Base-by-base conservation (phyloP, 805 yeast genomes). In the Candida qinlingensis region DNA sequence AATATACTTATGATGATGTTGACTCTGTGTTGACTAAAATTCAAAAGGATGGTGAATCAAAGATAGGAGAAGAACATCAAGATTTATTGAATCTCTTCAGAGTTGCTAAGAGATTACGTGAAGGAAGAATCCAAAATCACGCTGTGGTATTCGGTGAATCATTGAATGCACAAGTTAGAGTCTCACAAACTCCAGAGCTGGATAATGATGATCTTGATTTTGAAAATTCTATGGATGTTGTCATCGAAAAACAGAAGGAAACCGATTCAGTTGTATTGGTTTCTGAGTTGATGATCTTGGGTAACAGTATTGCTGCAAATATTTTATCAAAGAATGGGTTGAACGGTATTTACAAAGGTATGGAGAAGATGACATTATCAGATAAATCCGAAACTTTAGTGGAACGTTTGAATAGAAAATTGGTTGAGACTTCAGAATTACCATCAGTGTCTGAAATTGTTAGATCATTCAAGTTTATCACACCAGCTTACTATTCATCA, bases 211-310 rank as follows among this genome's bases (percentile, higher is more conserved):
- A 44, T 4, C 44, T 47, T 5, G 40, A 33, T 5, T 47, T 57
- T 1, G 58, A 48, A 13, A 48, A 50, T 7, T 39, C 48, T 9
- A 34, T 45, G 7, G 47, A 49, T n/a, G 51, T 67, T 2, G 39
- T 47, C 2, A 59, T 66, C 39, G 56, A 54, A 25, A 59, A 62
- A 34, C 60, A 58, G 33, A 36, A 29, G n/a, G 60, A 61, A 13
- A 61, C 80, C 0, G 67, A 71, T 35, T 81, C 96, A 0, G 80
- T 79, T 37, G 58, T 71, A 2, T 69, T 92, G 28, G 97, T 92
- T 2, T 76, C 92, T 1, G 96, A 92, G 61, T 63, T 86, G 43
- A 92, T 92, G 99, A 76, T 91, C 27, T 67, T 79, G 41, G 89
- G 94, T 1, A 90, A 89, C 61, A 68, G 74, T n/a, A 66, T 83